phyloP scores from a whole-genome alignment of 495 filamentous ascomycete species.

The Lentithecium fluviatile region DNA sequence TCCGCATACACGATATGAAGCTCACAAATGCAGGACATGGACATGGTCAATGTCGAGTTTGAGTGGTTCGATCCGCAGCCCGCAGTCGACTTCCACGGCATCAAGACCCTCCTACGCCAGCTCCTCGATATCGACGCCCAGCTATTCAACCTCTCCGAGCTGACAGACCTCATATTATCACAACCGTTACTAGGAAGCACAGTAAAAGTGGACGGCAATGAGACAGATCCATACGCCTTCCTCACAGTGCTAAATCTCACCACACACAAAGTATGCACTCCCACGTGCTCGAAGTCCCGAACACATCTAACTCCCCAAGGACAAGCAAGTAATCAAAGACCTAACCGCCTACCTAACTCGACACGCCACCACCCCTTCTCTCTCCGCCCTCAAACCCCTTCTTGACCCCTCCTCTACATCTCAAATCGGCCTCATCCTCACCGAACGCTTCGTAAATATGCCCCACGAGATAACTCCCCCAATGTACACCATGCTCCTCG shows the following conservation, averaged over 20 bases:
- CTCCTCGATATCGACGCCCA: conserved; percentile 87
- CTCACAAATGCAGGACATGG: conserved; percentile 61
- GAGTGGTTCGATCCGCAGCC: conserved; percentile 97
- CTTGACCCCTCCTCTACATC: conserved; percentile 54
- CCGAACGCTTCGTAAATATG: conserved; percentile 93
- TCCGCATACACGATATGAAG: background rate
- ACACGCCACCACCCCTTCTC: conserved; percentile 57
- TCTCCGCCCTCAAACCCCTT: conserved; percentile 55
- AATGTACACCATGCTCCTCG: conserved; percentile 93
- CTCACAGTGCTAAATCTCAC: conserved; percentile 82
- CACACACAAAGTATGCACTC: conserved; percentile 61
- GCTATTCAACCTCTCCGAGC: conserved; percentile 79
- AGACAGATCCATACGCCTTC: conserved; percentile 93
- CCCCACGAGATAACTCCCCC: conserved; percentile 87
- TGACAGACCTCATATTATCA: conserved; percentile 83
- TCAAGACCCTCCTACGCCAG: conserved; percentile 87
- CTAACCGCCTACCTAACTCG: conserved; percentile 68
- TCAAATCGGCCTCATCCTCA: conserved; percentile 78
- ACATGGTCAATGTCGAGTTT: conserved; percentile 94
- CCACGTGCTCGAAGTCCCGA: background rate
- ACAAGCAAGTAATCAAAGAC: conserved; percentile 33
- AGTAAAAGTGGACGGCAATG: conserved; percentile 91
- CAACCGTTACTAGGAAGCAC: conserved; percentile 89
- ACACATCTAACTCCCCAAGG: conserved; percentile 7
- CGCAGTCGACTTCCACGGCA: conserved; percentile 88